Conservation (phyloP, 2,329 filamentous ascomycete genomes). For the Ascochyta pisi region DNA sequence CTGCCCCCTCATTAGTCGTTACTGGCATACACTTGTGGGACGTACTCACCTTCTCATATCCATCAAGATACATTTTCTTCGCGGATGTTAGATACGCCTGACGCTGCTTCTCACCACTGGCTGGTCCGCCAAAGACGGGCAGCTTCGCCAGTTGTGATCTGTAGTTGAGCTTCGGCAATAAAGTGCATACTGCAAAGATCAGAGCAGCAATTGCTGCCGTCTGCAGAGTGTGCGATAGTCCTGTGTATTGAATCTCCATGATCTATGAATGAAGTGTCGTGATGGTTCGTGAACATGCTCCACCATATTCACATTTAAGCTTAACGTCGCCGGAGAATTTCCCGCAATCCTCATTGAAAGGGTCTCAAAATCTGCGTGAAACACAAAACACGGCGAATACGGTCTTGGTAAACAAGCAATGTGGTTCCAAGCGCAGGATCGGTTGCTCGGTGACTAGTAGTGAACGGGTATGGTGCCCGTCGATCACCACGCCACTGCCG, state of each 20-base stretch:
- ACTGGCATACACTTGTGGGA: too few species aligned
- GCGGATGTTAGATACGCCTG: conserved; percentile 31
- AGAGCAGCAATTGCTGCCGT: conserved; percentile 32
- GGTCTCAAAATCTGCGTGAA: conserved; percentile 6
- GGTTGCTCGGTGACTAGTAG: conserved; percentile 1
- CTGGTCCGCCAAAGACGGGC: conserved; percentile 23
- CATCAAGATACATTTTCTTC: conserved; percentile 36
- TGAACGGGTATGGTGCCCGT: conserved; percentile 12
- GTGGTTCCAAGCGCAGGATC: conserved; percentile 12
- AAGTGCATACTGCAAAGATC: conserved; percentile 31
- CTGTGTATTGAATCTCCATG: conserved; percentile 31
- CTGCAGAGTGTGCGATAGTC: conserved; percentile 31
- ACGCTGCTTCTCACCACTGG: conserved; percentile 28
- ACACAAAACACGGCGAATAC: conserved; percentile 16
- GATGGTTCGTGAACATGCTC: not conserved
- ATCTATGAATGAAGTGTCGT: not conserved
- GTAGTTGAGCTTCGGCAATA: conserved; percentile 31
- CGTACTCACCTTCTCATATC: conserved; percentile 36
- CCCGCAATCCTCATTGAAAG: not conserved
- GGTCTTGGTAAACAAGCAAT: conserved; percentile 16
- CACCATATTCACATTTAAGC: conserved; percentile 3
- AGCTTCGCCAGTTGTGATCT: conserved; percentile 34
- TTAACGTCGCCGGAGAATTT: not conserved
- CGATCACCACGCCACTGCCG: conserved; percentile 10
- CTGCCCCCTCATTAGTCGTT: conserved; percentile 22